A percentile compares a stretch with the other conserved stretches of the same genome.
Conservation (phyloP, 1,284 basidiomycete species). For the Dichomitus squalens region DNA sequence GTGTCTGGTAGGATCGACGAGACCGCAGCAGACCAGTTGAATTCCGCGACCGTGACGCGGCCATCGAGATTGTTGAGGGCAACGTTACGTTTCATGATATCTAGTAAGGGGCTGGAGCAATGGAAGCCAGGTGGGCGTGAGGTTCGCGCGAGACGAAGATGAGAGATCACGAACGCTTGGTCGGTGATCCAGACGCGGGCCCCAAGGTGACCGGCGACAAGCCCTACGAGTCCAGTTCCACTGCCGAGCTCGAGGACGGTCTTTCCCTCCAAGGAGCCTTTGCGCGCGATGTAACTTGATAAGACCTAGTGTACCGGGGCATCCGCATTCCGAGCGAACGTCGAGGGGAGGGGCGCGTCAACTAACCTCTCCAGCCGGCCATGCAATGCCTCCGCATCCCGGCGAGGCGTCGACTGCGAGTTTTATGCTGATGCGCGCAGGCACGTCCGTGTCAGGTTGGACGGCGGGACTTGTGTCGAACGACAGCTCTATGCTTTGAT, state of each 20-base stretch:
- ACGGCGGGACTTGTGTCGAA: constrained; percentile 38
- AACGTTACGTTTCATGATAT: constrained; percentile 77
- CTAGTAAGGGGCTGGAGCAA: constrained; percentile 64
- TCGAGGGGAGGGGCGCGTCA: constrained; percentile 23
- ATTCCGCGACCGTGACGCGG: constrained; percentile 63
- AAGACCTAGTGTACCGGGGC: constrained; percentile 59
- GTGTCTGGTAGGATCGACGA: neutral
- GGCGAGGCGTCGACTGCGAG: constrained; percentile 77
- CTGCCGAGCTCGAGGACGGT: constrained; percentile 83
- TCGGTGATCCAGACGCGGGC: constrained; percentile 82
- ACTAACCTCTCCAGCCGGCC: constrained; percentile 89
- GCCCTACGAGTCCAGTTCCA: constrained; percentile 90
- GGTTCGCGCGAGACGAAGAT: neutral
- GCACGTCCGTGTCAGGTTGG: neutral
- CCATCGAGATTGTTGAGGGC: constrained; percentile 58
- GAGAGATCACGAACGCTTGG: constrained; percentile 68
- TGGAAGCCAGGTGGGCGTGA: neutral
- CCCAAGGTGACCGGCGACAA: constrained; percentile 75
- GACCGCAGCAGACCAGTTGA: constrained; percentile 67
- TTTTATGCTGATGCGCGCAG: constrained; percentile 42
- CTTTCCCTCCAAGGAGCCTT: constrained; percentile 56
- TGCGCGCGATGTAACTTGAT: constrained; percentile 68
- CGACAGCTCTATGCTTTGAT: constrained; percentile 49
- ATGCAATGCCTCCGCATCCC: constrained; percentile 90
- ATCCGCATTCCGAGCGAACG: constrained; percentile 7